Evolutionary conservation across 306 rosid genomes (phyloP).

Genomic region (Notholithocarpus densiflorus): DNA sequence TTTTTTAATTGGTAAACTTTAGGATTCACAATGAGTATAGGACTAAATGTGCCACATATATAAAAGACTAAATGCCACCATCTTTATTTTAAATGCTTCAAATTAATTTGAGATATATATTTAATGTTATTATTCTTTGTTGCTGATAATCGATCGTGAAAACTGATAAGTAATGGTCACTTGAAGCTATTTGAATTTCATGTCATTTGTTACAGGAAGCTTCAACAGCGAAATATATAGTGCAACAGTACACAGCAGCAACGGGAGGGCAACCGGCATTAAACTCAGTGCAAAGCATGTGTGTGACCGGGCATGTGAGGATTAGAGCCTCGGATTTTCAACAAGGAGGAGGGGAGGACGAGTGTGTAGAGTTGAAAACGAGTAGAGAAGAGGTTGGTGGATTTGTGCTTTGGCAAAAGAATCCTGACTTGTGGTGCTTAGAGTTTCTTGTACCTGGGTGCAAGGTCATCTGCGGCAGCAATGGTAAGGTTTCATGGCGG

Average conservation of each 20-base stretch:
- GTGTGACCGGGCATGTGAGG: constrained; percentile 75
- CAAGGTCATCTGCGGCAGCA: constrained; percentile 78
- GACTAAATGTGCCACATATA: no score
- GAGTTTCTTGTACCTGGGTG: constrained; percentile 79
- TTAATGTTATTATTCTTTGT: no score
- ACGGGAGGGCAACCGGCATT: constrained; percentile 89
- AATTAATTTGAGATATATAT: no score
- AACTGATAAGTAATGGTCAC: no score
- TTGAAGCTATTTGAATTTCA: no score
- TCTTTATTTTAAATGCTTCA: no score
- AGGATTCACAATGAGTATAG: no score
- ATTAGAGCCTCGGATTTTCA: constrained; percentile 81
- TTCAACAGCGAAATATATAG: constrained; percentile 89
- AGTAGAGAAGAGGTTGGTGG: constrained; percentile 65
- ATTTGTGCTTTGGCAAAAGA: constrained; percentile 86
- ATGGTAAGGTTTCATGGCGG: constrained; percentile 84
- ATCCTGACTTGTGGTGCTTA: constrained; percentile 82
- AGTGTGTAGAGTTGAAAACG: constrained; percentile 57
- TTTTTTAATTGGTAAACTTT: no score
- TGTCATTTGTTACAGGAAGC: constrained; percentile 56
- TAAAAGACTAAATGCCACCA: no score
- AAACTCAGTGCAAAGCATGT: constrained; percentile 77
- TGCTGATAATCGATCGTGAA: no score
- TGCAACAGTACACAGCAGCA: constrained; percentile 90
- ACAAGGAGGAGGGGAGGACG: constrained; percentile 34